Evolutionary conservation across 2,329 filamentous ascomycete species (phyloP).

Genomic region (Pseudogymnoascus sp.): DNA sequence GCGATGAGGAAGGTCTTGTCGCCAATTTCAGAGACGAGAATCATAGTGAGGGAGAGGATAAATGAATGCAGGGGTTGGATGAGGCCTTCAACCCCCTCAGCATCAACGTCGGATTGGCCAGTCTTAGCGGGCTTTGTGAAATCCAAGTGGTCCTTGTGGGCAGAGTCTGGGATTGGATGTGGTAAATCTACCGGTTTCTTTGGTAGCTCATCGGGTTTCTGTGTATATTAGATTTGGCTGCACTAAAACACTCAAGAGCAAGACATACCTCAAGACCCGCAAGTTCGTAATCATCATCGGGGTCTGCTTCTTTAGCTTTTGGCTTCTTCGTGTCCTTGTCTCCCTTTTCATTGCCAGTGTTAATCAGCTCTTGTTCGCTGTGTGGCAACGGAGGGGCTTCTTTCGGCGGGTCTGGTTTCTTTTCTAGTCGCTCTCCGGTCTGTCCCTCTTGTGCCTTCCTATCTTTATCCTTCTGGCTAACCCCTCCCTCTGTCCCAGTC

Average conservation of each 20-base stretch:
- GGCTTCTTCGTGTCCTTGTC: conserved; percentile 37
- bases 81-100: conserved; percentile 50
- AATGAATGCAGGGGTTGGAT: conserved; percentile 84
- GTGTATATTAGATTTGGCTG: conserved; percentile 21
- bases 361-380: conserved; percentile 67
- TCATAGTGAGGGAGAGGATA: conserved; percentile 91
- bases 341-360: conserved; percentile 32
- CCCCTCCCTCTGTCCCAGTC: conserved; percentile 80
- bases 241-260: not conserved
- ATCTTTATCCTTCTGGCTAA: conserved; percentile 79
- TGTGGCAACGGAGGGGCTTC: conserved; percentile 77
- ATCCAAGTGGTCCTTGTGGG: conserved; percentile 58
- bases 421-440: conserved; percentile 60
- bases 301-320: conserved; percentile 24
- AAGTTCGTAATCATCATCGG: conserved; percentile 33
- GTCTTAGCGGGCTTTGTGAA: conserved; percentile 36
- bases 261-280: conserved; percentile 52
- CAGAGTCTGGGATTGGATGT: conserved; percentile 60
- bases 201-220: conserved; percentile 80
- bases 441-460: conserved; percentile 61
- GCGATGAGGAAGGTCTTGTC: conserved; percentile 99
- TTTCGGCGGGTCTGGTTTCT: conserved; percentile 77
- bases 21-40: conserved; percentile 90
- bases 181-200: conserved; percentile 70
- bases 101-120: conserved; percentile 30